Evolutionary conservation across 2,329 filamentous ascomycete genomes (phyloP).

Genomic region (Annulohypoxylon truncatum): DNA sequence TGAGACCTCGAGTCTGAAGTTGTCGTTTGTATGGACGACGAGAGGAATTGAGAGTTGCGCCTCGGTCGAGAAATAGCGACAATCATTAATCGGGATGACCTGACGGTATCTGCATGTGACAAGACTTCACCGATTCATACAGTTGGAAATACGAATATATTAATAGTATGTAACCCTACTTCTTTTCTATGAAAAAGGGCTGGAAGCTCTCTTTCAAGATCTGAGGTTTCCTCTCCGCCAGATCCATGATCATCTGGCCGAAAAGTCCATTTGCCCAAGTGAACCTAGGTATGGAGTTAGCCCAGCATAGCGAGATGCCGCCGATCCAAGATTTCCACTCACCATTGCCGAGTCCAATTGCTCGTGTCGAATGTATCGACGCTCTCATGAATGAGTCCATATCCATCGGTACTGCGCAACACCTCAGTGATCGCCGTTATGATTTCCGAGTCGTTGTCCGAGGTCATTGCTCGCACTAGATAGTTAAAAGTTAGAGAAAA

Average conservation of each 20-base stretch:
- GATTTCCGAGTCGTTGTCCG: slow-evolving; percentile 80
- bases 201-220: slow-evolving; percentile 55
- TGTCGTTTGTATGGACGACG: no score
- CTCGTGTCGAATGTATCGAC: slow-evolving; percentile 72
- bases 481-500: neutral
- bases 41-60: no score
- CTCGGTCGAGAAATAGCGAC: no score
- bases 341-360: slow-evolving; percentile 60
- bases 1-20: no score
- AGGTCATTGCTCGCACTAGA: slow-evolving; percentile 63
- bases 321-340: slow-evolving; percentile 32
- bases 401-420: slow-evolving; percentile 75
- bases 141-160: neutral
- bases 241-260: slow-evolving; percentile 82
- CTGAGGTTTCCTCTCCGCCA: slow-evolving; percentile 76
- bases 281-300: slow-evolving; percentile 69
- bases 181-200: slow-evolving; percentile 31
- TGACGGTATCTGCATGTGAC: no score
- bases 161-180: neutral
- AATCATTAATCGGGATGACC: no score
- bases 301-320: neutral
- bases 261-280: slow-evolving; percentile 92
- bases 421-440: slow-evolving; percentile 68
- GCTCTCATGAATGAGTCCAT: slow-evolving; percentile 85
- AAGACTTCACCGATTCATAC: neutral